A percentile compares a stretch with the other conserved stretches of the same genome.
These are phyloP conservation scores for Scalesia atractyloides DNA, from an alignment of 129 eudicot species.

Conservation along the genomic window DNA sequence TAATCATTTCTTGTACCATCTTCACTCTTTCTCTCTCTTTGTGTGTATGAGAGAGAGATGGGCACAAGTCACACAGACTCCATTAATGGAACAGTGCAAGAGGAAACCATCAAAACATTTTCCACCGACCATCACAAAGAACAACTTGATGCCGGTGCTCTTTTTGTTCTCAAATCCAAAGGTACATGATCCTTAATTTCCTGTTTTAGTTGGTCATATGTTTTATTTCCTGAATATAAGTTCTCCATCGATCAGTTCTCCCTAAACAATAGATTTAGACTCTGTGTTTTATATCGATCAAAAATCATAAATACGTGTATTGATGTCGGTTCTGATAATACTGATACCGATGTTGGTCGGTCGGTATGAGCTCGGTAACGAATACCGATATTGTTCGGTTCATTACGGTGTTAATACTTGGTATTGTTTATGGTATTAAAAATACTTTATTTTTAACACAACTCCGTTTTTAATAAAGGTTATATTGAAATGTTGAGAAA, in stretches of 20 bases:
- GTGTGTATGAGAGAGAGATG: constrained; percentile 24
- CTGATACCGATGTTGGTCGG: too few relatives aligned
- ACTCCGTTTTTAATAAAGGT: too few relatives aligned
- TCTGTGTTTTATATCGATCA: too few relatives aligned
- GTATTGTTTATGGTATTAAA: too few relatives aligned
- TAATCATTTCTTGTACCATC: neutral
- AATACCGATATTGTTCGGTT: too few relatives aligned
- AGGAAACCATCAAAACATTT: constrained; percentile 19
- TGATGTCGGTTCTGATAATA: too few relatives aligned
- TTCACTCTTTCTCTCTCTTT: neutral
- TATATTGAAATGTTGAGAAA: too few relatives aligned
- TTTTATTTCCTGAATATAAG: neutral
- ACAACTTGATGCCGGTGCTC: constrained; percentile 90
- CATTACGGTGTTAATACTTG: too few relatives aligned
- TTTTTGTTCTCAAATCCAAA: constrained; percentile 91
- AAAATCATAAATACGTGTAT: too few relatives aligned
- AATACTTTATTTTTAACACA: too few relatives aligned
- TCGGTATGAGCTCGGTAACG: too few relatives aligned
- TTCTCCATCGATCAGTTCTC: neutral
- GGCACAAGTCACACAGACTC: constrained; percentile 23
- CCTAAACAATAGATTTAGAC: constrained; percentile 8
- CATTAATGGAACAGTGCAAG: constrained; percentile 24
- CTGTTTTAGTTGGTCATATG: neutral
- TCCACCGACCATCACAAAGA: constrained; percentile 8
- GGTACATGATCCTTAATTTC: constrained; percentile 34